Evolutionary conservation across 768 basidiomycete genomes (phyloP), one percentile per base, ranked within the genome.

Genomic region (Boletus rufocinnamomeus): DNA sequence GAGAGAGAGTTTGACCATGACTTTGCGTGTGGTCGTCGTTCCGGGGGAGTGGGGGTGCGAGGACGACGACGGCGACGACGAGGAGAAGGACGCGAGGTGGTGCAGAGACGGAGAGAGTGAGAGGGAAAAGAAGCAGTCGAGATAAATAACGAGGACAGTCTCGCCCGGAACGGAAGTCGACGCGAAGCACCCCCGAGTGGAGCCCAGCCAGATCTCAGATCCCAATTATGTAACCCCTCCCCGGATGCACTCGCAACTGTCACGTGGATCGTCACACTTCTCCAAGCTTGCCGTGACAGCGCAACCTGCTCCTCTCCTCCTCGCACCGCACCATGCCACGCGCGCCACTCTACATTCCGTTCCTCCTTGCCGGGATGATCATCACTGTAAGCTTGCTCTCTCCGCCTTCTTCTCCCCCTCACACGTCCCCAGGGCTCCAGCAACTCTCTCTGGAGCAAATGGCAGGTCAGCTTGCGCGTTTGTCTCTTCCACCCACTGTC

Each of bases 351-450:
- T 91, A 81, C 71, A 77, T 93, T 54, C 90, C 91, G 34, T 67
- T 89, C 68, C 89, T 98, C 71, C 85, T 98, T 19, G 86, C 79
- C 55, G 95, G 95, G 49, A 97, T 97, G 95, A 90, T 98, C 69
- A 74, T 95, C 58, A 96, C 91, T 19, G 92, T 89, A 58, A 25
- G 79, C 72, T 16, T 11, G 1, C 10, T 4, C 1, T 8, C 1
- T 27, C 2, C 17, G 9, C 9, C 1, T 7, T 2, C 16, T 37
- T 32, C 30, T 45, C 50, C 64, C 25, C 46, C 35, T 58, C 32
- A 58, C 52, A 44, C 11, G 19, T 48, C 46, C 54, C 11, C 68
- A 90, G 88, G 89, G 90, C 54, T 85, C 89, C 60, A 86, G 83
- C 68, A 93, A 91, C 70, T 90, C 88, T 3, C 76, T 93, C 23